Evolutionary conservation across 805 yeast species (phyloP).

Genomic region (Wickerhamomyces queroliae): DNA sequence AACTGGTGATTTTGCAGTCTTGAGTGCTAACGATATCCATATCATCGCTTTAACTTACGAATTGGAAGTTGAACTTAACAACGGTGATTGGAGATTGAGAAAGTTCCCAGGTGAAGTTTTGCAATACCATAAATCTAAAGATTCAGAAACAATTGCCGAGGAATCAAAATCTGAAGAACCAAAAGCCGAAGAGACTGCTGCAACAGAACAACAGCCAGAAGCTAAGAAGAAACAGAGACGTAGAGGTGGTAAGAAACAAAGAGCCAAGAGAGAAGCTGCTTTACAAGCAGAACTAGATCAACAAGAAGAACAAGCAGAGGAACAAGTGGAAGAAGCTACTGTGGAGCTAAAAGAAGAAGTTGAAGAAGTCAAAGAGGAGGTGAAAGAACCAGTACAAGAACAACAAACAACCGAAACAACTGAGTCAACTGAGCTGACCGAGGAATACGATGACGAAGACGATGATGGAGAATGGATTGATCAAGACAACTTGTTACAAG

Average conservation of each 20-base stretch:
- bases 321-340: constrained; percentile 21
- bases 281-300: constrained; percentile 22
- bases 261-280: constrained; percentile 47
- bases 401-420: not conserved
- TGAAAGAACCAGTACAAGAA: constrained; percentile 1
- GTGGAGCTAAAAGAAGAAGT: constrained; percentile 11
- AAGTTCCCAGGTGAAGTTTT: constrained; percentile 60
- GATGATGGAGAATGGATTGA: constrained; percentile 95
- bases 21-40: constrained; percentile 88
- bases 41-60: constrained; percentile 90
- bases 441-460: constrained; percentile 45
- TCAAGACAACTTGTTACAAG: constrained; percentile 72
- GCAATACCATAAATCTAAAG: constrained; percentile 14
- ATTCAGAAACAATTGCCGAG: constrained; percentile 8
- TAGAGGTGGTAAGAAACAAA: constrained; percentile 63
- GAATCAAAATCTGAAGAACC: constrained; percentile 9
- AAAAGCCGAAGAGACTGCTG: constrained; percentile 6
- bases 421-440: constrained; percentile 17
- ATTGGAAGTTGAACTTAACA: constrained; percentile 63
- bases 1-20: constrained; percentile 88
- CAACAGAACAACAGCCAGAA: constrained; percentile 7
- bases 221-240: constrained; percentile 39
- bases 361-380: constrained; percentile 4
- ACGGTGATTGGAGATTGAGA: constrained; percentile 69
- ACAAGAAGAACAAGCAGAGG: constrained; percentile 7